Base-by-base conservation (phyloP, 257 asterid species). In the Solanum tarapatanum region DNA sequence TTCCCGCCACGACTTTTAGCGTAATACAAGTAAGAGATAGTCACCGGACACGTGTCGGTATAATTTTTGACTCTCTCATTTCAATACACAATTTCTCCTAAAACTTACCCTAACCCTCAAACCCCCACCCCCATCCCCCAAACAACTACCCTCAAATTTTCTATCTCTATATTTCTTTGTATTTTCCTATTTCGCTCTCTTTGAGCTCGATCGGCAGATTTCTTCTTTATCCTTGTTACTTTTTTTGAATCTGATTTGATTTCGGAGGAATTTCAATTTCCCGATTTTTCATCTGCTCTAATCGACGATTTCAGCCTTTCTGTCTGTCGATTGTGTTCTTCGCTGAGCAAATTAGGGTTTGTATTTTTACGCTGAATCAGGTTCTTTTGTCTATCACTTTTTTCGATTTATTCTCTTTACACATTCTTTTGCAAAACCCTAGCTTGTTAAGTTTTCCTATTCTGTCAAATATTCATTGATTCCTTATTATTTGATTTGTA, bases 31-130 rank as follows among this genome's bases (percentile, higher is more conserved):
- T 88, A 87, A 86, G 28, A 83, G 55, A 77, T 86, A 87, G 89
- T 84, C 80, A 77, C 91, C 91, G 12, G 90, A 93, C 98, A 93
- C 95, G 95, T 93, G 95, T 91, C 92, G 12, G 80, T 68, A 43
- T 36, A 11, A 76, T 32, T 60, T 26, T 86, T 68, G 24, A 19
- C 72, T 37, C 85, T 13, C 72, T 30, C 64, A 45, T 33, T 28
- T 21, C 55, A 72, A 48, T 41, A 39, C 73, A 72, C 32, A 48
- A 87, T 72, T 70, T 13, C 76, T 69, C 60, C 58, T 83, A 21
- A 41, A 12, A 58, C 26, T 41, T 51, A 32, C 62, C 30, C 62
- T 55, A 16, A 77, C 64, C 51, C 28, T 45, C 33, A 58, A 9
- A 28, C 60, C 55, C 17, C 14, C 19, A 30, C 86, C 45, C 33